Evolutionary conservation across 2,329 filamentous ascomycete species (phyloP), one percentile per base, ranked within the genome.

Genomic region (Ophioceras dolichostomum): DNA sequence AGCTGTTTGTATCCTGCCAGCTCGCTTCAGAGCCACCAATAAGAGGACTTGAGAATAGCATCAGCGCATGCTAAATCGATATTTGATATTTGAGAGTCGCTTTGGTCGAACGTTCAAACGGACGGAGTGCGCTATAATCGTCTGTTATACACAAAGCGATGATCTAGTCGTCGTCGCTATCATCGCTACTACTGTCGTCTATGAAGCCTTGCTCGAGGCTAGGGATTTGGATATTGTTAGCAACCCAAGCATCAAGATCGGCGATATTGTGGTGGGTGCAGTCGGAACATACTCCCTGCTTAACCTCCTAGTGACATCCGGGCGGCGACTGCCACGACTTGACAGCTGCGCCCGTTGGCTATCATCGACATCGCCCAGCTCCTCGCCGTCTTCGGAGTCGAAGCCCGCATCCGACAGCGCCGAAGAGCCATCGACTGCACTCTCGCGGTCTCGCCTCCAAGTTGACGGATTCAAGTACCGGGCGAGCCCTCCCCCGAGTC

Each of bases 371-470:
- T 75, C 67, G 43, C 72, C 74, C 10, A 79, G 57, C 56, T 85
- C 80, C 49, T 86, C 78, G 30, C 76, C 79, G n/a, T 80, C 78
- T 29, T 78, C 73, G 20, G 74, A 76, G 49, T 67, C 69, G 39
- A 64, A 72, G n/a, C 70, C 73, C 18, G 68, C 62, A 10, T 69
- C 65, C 17, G 59, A 60, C 64, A 43, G 41, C 50, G 26, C 51
- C 48, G 13, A 37, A 33, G 14, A 62, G n/a, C n/a, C n/a, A n/a
- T n/a, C 51, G 19, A 59, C 56, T 7, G 16, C n/a, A 65, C 48
- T 12, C 13, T 22, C 34, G 19, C 55, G 53, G 18, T 60, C 59
- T 17, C 55, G 53, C 34, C 68, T 61, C 71, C 70, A 70, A 32
- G 63, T 50, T 40, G 68, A 64, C 2, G 65, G 65, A 4, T 67